Evolutionary conservation across 1,284 basidiomycete genomes (phyloP), one percentile per base, ranked within the genome.

Genomic region (Tilletiopsis washingtonensis): DNA sequence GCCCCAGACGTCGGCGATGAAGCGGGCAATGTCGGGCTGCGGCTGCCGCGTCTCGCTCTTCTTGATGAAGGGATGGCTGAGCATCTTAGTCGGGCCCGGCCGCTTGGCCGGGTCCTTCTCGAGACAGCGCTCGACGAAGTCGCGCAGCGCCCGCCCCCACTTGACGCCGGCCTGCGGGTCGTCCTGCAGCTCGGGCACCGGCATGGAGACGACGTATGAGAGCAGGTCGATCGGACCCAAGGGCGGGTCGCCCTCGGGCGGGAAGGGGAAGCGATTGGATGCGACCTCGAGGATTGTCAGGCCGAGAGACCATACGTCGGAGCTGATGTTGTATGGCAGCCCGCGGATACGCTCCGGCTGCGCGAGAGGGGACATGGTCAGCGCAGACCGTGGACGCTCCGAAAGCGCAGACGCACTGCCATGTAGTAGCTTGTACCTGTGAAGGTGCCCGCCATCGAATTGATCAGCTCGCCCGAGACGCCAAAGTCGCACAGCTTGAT

Each of bases 261-360:
- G 88, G 77, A 96, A 97, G 1, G 94, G 94, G 78, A 93, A 96
- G 15, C 86, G 84, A 69, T 96, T 91, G 73, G 89, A 84, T 1
- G 91, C 87, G 20, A 98, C 81, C 75, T 98, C 93, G 56, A 97
- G 80, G 23, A 98, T 79, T 0, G 91, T 86, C 37, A 98, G 81
- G 20, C 91, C 93, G 25, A 89, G 84, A 1, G 91, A 96, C 91
- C 91, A 98, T n/a, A 98, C 91, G 72, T 98, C 91, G 20, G 91
- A 88, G 47, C 86, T 84, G 71, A 96, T 94, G 24, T 86, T 86
- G 74, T 97, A 97, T 46, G 84, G 81, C 50, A 84, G 79, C 6
- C 91, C 91, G 49, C 82, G 83, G 62, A 97, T 91, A 45, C 93
- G 82, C 74, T 97, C 93, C 40, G 93, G 93, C 85, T 91, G 66